Evolutionary conservation across 805 yeast genomes (phyloP).

Genomic region (Suhomyces vadensis): DNA sequence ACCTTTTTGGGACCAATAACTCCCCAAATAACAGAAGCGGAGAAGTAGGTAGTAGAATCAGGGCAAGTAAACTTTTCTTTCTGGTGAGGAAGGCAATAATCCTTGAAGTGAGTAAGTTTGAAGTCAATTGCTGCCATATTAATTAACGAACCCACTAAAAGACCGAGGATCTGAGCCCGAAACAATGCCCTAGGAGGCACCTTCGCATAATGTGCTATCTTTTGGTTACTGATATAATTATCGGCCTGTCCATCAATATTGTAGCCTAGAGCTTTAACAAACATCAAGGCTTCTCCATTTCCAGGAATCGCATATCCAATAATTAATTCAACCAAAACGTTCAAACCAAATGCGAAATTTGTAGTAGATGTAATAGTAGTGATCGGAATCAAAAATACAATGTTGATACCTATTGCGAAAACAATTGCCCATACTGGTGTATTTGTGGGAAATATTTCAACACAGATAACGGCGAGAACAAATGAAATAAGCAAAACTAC

Average conservation of each 20-base stretch:
- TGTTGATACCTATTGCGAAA: constrained; percentile 21
- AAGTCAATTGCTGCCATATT: constrained; percentile 30
- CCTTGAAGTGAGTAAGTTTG: constrained; percentile 31
- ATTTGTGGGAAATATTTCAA: constrained; percentile 11
- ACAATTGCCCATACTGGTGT: constrained; percentile 27
- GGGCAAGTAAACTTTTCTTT: constrained; percentile 44
- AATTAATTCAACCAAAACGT: constrained; percentile 21
- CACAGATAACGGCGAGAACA: constrained; percentile 18
- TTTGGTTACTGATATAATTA: constrained; percentile 37
- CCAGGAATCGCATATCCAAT: constrained; percentile 30
- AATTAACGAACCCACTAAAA: constrained; percentile 25
- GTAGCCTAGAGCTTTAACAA: constrained; percentile 25
- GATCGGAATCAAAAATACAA: constrained; percentile 24
- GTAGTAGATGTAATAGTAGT: constrained; percentile 17
- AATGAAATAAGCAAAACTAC: constrained; percentile 27
- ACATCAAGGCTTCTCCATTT: constrained; percentile 23
- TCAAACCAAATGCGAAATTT: constrained; percentile 14
- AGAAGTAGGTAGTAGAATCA: constrained; percentile 37
- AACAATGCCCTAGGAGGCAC: constrained; percentile 24
- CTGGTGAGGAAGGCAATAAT: constrained; percentile 44
- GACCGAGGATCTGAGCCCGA: constrained; percentile 27
- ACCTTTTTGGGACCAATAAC: constrained; percentile 49
- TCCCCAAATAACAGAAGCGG: constrained; percentile 65
- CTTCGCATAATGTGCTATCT: constrained; percentile 27
- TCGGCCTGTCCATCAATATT: constrained; percentile 32